Evolutionary conservation across 306 rosid genomes (phyloP), one percentile per base, ranked within the genome.

Genomic region (Mucuna pruriens): DNA sequence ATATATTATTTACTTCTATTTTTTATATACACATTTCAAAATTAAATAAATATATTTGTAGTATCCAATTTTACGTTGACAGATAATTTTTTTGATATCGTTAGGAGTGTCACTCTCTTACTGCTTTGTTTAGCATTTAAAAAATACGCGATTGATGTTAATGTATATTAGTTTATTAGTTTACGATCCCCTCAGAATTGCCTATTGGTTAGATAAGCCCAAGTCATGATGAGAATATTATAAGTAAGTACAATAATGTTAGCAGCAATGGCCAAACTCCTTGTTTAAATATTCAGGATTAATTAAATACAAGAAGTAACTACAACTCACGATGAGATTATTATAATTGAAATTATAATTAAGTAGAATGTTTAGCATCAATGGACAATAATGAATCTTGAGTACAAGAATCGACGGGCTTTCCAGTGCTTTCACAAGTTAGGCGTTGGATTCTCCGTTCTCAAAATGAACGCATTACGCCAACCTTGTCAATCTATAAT

Each of bases 391-490:
- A 42, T 12, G 17, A 46, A 15, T 48, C 55, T 17, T 4, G n/a
- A 17, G 0, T 19, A 52, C 60, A 52, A 20, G 13, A 54, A 54
- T 54, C 61, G 6, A 54, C 61, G 22, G 55, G 55, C 55, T 16
- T 48, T 45, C 1, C 44, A 49, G 22, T 48, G 90, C 17, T 26
- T 3, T 20, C 1, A 48, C 62, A 38, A 39, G 4, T 33, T 22
- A 52, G 16, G 26, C 44, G 0, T 74, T 62, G 84, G 75, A 69
- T 74, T 84, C 80, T 36, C 88, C 86, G 85, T 13, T 34, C 20
- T 7, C 60, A 71, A 6, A 25, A 48, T 31, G 10, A 42, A 23
- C 57, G 5, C 62, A 61, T 16, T 10, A 2, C 36, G 40, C 39
- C n/a, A 78, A 17, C 15, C 55, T 48, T 48, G n/a, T n/a, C n/a